These are phyloP conservation scores for Geotrichum aggregatum DNA, from an alignment of 1,139 yeast species.

Conservation along the genomic window DNA sequence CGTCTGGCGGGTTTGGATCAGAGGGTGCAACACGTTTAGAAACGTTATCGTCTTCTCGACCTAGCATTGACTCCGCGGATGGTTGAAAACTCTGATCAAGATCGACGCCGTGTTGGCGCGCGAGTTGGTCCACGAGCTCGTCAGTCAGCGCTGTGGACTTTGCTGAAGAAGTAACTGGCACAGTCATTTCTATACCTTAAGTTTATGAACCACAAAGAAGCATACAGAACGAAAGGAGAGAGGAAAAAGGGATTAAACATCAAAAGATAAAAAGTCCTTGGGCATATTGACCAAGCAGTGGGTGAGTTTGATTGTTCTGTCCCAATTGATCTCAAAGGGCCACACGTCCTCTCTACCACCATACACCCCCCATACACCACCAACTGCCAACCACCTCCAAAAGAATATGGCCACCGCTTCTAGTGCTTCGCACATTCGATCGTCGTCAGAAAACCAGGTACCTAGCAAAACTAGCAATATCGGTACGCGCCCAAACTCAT, in stretches of 20 bases:
- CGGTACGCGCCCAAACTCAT: not conserved
- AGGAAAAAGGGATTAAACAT: no score
- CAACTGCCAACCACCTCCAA: not conserved
- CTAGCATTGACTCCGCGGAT: not conserved
- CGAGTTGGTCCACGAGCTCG: constrained; percentile 2
- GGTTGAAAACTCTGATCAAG: not conserved
- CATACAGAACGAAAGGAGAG: no score
- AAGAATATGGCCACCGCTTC: not conserved
- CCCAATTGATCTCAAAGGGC: constrained; percentile 5
- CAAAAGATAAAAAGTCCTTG: no score
- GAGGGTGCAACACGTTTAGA: no score
- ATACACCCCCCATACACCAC: not conserved
- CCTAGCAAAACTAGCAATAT: not conserved
- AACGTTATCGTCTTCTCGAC: not conserved
- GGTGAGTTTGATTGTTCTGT: not conserved
- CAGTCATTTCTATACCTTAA: no score
- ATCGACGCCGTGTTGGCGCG: constrained; percentile 9
- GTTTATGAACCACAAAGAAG: no score
- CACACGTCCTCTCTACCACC: constrained; percentile 2
- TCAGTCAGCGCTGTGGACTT: no score
- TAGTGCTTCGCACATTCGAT: constrained; percentile 5
- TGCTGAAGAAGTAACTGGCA: no score
- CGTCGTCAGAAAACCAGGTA: not conserved
- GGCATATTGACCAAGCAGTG: no score
- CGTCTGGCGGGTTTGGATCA: constrained; percentile 18